phyloP scores from a whole-genome alignment of 2,329 filamentous ascomycete species.

The Aureobasidium sp. region DNA sequence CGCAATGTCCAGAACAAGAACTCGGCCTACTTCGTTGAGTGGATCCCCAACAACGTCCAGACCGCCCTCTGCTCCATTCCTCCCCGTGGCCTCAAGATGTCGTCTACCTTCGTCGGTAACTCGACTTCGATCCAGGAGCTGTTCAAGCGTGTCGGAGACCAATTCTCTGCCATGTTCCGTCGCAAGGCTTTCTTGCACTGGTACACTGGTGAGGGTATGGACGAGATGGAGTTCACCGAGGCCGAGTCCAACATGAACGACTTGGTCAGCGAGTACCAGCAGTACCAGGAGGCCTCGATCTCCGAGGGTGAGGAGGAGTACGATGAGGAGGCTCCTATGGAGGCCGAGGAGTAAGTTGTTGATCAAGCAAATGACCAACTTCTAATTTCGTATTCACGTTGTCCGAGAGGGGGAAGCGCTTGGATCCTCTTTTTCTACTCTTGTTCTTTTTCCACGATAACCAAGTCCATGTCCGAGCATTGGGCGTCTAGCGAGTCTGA shows the following conservation, averaged over 20 bases:
- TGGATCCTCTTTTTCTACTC: slow-evolving; percentile 14
- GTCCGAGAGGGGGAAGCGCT: slow-evolving; percentile 7
- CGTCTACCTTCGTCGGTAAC: slow-evolving; percentile 97
- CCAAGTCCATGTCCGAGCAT: slow-evolving; percentile 13
- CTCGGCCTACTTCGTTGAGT: slow-evolving; percentile 98
- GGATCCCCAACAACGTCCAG: slow-evolving; percentile 99
- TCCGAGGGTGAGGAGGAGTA: slow-evolving; percentile 97
- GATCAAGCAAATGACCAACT: neutral
- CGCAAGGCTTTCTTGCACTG: slow-evolving; percentile 99
- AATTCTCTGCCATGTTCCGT: slow-evolving; percentile 99
- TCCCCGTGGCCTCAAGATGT: slow-evolving; percentile 97
- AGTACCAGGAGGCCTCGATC: slow-evolving; percentile 98
- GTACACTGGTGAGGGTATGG: slow-evolving; percentile 99
- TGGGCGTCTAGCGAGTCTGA: slow-evolving; percentile 15
- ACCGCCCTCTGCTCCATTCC: slow-evolving; percentile 98
- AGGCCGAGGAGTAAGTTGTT: slow-evolving; percentile 59
- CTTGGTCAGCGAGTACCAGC: slow-evolving; percentile 98
- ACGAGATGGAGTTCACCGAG: slow-evolving; percentile 99
- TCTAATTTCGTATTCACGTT: slow-evolving; percentile 14
- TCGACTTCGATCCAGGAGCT: slow-evolving; percentile 99
- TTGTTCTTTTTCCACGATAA: slow-evolving; percentile 14
- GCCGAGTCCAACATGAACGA: slow-evolving; percentile 99
- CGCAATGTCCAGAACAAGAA: slow-evolving; percentile 99
- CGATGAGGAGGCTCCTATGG: slow-evolving; percentile 71
- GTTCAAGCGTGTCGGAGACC: slow-evolving; percentile 99